Percentiles rank a stretch among this genome's conserved stretches.
phyloP scores from a whole-genome alignment of 2,329 filamentous ascomycete genomes.

The Colletotrichum viniferum region DNA sequence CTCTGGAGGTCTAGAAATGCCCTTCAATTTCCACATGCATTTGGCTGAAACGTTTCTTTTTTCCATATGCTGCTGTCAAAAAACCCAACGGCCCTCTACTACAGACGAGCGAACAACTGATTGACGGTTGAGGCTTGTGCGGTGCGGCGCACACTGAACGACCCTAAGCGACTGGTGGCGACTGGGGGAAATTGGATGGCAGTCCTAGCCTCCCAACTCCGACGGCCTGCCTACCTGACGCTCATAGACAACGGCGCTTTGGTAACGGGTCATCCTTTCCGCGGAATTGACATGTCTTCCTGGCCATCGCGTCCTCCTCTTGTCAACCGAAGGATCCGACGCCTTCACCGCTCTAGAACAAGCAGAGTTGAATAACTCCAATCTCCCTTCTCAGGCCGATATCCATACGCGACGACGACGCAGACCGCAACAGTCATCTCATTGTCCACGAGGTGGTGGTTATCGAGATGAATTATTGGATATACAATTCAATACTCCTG shows the following conservation, averaged over 20 bases:
- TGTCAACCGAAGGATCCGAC: background rate
- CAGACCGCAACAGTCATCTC: background rate
- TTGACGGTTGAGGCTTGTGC: conserved; percentile 1
- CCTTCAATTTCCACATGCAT: conserved; percentile 18
- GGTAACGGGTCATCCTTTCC: background rate
- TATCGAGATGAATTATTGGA: conserved; percentile 12
- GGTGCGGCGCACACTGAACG: background rate
- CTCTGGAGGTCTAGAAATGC: background rate
- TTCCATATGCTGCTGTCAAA: background rate
- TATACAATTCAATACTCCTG: background rate
- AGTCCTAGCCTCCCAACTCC: background rate
- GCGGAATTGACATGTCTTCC: background rate
- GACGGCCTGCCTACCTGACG: background rate
- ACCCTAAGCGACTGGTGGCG: background rate
- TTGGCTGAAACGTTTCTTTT: conserved; percentile 6
- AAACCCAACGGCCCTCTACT: background rate
- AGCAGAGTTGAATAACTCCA: background rate
- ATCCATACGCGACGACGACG: background rate
- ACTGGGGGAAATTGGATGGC: background rate
- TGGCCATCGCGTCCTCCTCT: background rate
- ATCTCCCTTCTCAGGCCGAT: background rate
- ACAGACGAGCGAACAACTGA: background rate
- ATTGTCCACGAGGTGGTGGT: background rate
- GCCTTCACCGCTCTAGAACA: background rate
- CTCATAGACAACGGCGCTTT: background rate